Evolutionary conservation across 2,329 filamentous ascomycete species (phyloP).

Genomic region (Xylaria digitata): DNA sequence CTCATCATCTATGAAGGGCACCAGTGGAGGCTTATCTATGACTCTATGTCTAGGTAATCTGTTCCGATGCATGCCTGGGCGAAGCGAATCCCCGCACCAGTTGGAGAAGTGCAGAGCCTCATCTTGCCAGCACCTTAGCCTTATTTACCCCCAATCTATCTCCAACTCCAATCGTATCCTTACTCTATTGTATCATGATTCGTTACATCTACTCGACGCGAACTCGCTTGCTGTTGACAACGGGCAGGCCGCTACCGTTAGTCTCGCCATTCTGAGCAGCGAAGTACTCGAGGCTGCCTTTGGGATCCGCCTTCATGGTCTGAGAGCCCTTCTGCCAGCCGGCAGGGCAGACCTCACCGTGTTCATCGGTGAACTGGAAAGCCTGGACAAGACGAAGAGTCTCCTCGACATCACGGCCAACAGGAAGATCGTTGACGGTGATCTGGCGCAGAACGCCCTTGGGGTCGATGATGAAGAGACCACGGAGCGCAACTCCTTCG

Average conservation of each 20-base stretch:
- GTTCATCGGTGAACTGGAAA: constrained; percentile 86
- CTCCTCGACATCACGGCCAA: constrained; percentile 73
- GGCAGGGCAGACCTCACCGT: constrained; percentile 77
- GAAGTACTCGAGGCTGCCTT: constrained; percentile 64
- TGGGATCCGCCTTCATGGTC: constrained; percentile 64
- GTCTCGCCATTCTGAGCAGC: constrained; percentile 44
- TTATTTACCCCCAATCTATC: constrained; percentile 23
- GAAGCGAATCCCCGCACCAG: constrained; percentile 33
- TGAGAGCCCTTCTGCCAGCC: constrained; percentile 61
- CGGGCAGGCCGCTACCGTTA: constrained; percentile 26
- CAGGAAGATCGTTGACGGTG: constrained; percentile 73
- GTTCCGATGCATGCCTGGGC: constrained; percentile 11
- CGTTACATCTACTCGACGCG: constrained; percentile 31
- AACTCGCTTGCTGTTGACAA: constrained; percentile 33
- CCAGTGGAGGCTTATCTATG: constrained; percentile 30
- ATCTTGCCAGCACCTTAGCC: constrained; percentile 5
- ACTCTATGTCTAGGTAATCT: constrained; percentile 20
- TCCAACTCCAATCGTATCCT: constrained; percentile 25
- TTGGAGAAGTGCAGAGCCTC: constrained; percentile 40
- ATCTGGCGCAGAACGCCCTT: constrained; percentile 70
- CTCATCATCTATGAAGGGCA: constrained; percentile 25
- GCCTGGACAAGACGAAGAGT: constrained; percentile 74
- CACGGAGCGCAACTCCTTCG: constrained; percentile 71
- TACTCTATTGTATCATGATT: not conserved
- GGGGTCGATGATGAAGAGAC: constrained; percentile 74